phyloP scores from a whole-genome alignment of 2,329 filamentous ascomycete species.

The Fusarium domesticum region DNA sequence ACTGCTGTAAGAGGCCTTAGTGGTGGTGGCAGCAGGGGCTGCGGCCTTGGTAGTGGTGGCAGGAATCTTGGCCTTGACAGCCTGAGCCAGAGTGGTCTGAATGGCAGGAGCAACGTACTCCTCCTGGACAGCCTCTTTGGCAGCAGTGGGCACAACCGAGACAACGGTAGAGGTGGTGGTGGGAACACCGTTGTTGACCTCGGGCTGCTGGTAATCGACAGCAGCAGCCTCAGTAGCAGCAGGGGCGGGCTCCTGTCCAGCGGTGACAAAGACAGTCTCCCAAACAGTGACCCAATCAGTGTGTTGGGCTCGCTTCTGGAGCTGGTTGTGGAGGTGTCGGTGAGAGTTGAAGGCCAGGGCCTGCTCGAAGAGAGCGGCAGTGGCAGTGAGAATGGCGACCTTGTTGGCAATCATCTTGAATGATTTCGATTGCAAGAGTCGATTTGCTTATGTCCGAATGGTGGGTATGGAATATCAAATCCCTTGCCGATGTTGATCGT shows the following conservation, averaged over 20 bases:
- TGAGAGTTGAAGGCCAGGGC: slow-evolving; percentile 42
- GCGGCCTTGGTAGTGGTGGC: slow-evolving; percentile 7
- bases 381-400: slow-evolving; percentile 41
- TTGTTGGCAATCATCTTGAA: slow-evolving; percentile 45
- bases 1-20: neutral
- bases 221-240: slow-evolving; percentile 20
- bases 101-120: slow-evolving; percentile 7
- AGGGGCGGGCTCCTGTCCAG: slow-evolving; percentile 28
- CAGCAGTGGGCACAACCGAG: slow-evolving; percentile 8
- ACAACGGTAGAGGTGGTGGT: slow-evolving; percentile 13
- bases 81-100: slow-evolving; percentile 26
- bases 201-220: slow-evolving; percentile 5
- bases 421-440: slow-evolving; percentile 4
- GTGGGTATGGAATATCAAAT: slow-evolving; percentile 4
- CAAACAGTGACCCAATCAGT: slow-evolving; percentile 42
- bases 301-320: slow-evolving; percentile 30
- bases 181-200: slow-evolving; percentile 8
- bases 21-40: slow-evolving; percentile 2
- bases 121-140: slow-evolving; percentile 4
- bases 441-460: slow-evolving; percentile 1
- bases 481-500: slow-evolving; percentile 6
- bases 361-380: slow-evolving; percentile 44
- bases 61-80: slow-evolving; percentile 2
- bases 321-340: slow-evolving; percentile 30
- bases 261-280: slow-evolving; percentile 39